A percentile compares a stretch with the other conserved stretches of the same genome.
These are phyloP conservation scores for Phytophthora fragariae DNA, from an alignment of 352 stramenopile species.

Conservation along the genomic window DNA sequence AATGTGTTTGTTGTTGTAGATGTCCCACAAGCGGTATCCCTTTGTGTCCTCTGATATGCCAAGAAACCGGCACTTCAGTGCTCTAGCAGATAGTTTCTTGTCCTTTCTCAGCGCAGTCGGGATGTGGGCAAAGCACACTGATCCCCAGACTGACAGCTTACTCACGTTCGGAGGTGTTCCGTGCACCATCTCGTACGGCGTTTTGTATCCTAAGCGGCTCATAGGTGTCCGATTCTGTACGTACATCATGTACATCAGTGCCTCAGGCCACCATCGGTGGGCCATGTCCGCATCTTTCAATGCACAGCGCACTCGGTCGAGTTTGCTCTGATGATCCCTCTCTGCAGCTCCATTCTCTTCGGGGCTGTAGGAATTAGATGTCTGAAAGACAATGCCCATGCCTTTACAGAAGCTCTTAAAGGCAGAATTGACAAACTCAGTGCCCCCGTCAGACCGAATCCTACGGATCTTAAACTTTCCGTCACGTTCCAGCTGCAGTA, in stretches of 20 bases:
- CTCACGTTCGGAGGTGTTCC: constrained; percentile 4
- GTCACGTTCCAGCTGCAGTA: constrained; percentile 13
- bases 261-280: constrained; percentile 8
- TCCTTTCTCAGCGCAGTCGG: constrained; percentile 3
- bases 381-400: constrained; percentile 15
- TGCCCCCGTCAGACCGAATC: constrained; percentile 17
- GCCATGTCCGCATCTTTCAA: constrained; percentile 15
- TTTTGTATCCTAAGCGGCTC: constrained; percentile 4
- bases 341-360: constrained; percentile 29
- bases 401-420: constrained; percentile 20
- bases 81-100: constrained; percentile 8
- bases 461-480: constrained; percentile 11
- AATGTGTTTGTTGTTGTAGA: constrained; percentile 23
- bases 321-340: constrained; percentile 20
- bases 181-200: constrained; percentile 7
- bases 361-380: constrained; percentile 11
- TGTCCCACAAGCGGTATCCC: constrained; percentile 6
- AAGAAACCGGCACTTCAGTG: constrained; percentile 14
- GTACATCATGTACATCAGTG: constrained; percentile 27
- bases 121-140: constrained; percentile 12
- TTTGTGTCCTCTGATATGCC: constrained; percentile 19
- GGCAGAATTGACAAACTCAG: constrained; percentile 21
- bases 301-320: constrained; percentile 3
- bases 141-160: background rate
- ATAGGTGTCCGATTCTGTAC: constrained; percentile 18